Conservation (phyloP, 2,329 filamentous ascomycete species). For the Aspergillus sojae region DNA sequence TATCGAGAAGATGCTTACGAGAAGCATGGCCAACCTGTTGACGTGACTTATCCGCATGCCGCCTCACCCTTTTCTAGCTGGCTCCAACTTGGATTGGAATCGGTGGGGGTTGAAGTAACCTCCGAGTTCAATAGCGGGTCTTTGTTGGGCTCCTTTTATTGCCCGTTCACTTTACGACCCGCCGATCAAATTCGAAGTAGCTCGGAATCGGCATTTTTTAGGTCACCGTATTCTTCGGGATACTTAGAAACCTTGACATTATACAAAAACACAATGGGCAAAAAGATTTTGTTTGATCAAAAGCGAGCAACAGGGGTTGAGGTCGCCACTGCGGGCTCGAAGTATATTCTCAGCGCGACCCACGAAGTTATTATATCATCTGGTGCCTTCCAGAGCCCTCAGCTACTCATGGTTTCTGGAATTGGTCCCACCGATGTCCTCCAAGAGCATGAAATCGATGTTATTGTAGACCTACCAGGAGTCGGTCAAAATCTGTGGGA, state of each 20-base stretch:
- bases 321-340: constrained; percentile 41
- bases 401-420: constrained; percentile 57
- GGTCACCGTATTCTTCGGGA: constrained; percentile 19
- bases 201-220: constrained; percentile 47
- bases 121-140: constrained; percentile 48
- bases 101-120: constrained; percentile 43
- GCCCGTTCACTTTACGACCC: constrained; percentile 53
- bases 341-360: constrained; percentile 51
- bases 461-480: constrained; percentile 32
- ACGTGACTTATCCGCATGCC: constrained; percentile 47
- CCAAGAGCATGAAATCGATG: constrained; percentile 27
- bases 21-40: constrained; percentile 38
- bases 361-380: constrained; percentile 55
- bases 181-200: constrained; percentile 52
- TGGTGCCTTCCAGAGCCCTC: constrained; percentile 58
- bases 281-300: constrained; percentile 54
- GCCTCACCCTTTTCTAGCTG: constrained; percentile 43
- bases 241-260: constrained; percentile 40
- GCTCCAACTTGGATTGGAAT: constrained; percentile 40
- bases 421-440: constrained; percentile 43
- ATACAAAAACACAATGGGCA: constrained; percentile 48
- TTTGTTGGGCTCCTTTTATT: constrained; percentile 45
- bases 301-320: constrained; percentile 50
- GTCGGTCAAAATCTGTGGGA: constrained; percentile 44
- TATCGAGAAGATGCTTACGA: constrained; percentile 35